Conservation (phyloP, 768 basidiomycete species). For the Mycena alexandri region DNA sequence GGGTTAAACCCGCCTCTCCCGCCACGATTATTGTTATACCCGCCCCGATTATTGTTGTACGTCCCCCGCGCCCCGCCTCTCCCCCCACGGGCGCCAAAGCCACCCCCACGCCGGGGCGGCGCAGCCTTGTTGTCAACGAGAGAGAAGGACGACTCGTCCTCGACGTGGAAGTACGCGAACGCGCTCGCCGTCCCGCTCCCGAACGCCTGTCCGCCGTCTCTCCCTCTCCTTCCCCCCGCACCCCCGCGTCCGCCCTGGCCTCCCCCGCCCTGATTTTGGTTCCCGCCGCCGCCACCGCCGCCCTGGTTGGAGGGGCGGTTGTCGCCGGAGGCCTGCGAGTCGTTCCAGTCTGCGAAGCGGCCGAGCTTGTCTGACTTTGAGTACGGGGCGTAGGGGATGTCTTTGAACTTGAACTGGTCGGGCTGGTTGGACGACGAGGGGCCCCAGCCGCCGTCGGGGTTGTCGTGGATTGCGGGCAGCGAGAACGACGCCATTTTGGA, state of each 20-base stretch:
- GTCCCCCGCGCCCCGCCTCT: conserved; percentile 65
- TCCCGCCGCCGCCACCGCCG: too few species aligned
- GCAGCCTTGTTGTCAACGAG: conserved; percentile 91
- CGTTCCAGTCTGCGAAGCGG: conserved; percentile 98
- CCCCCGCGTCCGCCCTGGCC: conserved; percentile 54
- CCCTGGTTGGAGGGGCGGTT: conserved; percentile 48
- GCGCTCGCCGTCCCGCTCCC: conserved; percentile 92
- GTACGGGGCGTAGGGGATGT: conserved; percentile 98
- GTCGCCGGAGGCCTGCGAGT: conserved; percentile 66
- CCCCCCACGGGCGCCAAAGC: conserved; percentile 66
- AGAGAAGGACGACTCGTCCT: conserved; percentile 97
- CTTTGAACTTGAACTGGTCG: conserved; percentile 95
- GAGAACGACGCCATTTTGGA: conserved; percentile 81
- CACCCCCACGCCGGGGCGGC: conserved; percentile 77
- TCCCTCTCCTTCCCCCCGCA: conserved; percentile 68
- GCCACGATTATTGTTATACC: conserved; percentile 51
- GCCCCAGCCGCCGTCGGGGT: conserved; percentile 95
- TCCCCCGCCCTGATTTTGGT: too few species aligned
- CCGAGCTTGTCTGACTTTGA: conserved; percentile 99
- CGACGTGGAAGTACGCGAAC: conserved; percentile 97
- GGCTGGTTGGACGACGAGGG: conserved; percentile 86
- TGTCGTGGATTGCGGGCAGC: conserved; percentile 90
- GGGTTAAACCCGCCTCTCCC: conserved; percentile 57
- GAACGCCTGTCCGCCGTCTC: conserved; percentile 87
- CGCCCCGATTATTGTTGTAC: conserved; percentile 57